Evolutionary conservation across 768 basidiomycete genomes (phyloP), one percentile per base, ranked within the genome.

Genomic region (Tylopilus sp.): DNA sequence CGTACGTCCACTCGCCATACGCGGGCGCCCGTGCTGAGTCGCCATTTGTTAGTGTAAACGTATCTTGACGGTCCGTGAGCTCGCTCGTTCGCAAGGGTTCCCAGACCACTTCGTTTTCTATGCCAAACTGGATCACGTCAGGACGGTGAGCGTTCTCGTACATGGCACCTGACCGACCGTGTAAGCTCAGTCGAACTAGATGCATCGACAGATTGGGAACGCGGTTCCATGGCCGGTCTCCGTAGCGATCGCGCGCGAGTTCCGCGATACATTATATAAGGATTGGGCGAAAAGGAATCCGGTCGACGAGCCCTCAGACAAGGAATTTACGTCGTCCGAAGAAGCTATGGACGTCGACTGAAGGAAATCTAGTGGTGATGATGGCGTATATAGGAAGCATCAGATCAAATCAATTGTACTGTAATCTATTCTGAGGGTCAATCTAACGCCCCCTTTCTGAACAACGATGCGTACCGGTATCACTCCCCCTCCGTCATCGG

Each of bases 161-260:
- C 3, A n/a, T 36, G 17, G 9, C 28, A 10, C 25, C 25, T 47
- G 28, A 4, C 44, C 3, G n/a, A 41, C 22, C 44, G 26, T 30
- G 36, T 50, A 3, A 30, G 34, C 55, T 52, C 8, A 53, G 48
- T 40, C 49, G 14, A 40, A 37, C 10, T 56, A 91, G 87, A 86
- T 90, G 76, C 87, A 89, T 59, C 76, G 87, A 26, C 87, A 89
- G 52, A 89, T 92, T 55, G 89, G 89, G 14, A 91, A 91, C 61
- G 87, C 89, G 1, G 86, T 91, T 3, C 84, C 89, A 2, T 79
- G 84, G 73, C 85, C 75, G 3, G 72, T 92, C 6, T 78, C 77
- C 16, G 66, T 68, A 21, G 89, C 89, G 0, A 69, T 92, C 8
- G 89, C 86, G 19, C 75, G 81, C 19, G 80, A 87, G 61, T 73